Base-by-base conservation (phyloP, 768 basidiomycete genomes). In the Pisolithus tinctorius region DNA sequence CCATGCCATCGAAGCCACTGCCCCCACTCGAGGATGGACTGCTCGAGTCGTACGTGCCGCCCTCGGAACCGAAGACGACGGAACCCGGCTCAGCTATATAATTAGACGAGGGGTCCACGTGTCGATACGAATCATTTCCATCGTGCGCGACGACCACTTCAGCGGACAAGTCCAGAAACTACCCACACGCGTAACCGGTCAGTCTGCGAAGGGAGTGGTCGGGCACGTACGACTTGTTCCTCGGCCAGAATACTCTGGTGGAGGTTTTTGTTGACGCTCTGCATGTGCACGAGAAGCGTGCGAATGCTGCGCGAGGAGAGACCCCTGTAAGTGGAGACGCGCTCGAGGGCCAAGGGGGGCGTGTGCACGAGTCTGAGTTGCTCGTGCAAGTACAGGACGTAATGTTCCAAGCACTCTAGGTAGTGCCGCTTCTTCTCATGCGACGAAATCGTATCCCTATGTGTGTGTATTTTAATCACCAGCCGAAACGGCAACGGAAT, bases 361-460 rank as follows among this genome's bases (percentile, higher is more conserved):
- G 71, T 65, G 14, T 79, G 78, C 10, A 82, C 62, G 43, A 78
- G 74, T 0, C 68, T 68, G 38, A 85, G 69, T 50, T 83, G 82
- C 27, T 84, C 73, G 55, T 85, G 83, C 10, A 87, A 70, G 58
- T 80, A 86, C 27, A 74, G 61, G 13, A 86, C 78, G 62, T 87
- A 88, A 52, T 83, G 77, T 56, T 88, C 86, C 6, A 88, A 66
- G 56, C 82, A 84, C 57, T 85, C 84, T 23, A 88, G 74, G 59
- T 88, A 87, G 58, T 82, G 76, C 2, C 86, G 70, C 58, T 87
- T 87, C 60, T 87, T 87, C 59, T 88, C 86, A 58, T 88, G 86
- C 6, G 84, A 86, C 3, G 86, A 83, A 50, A 88, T 86, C n/a
- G 74, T 74, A 47, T 87, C 86, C 1, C 83, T 49, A 13, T 13